Base-by-base conservation (phyloP, 2,329 filamentous ascomycete species). In the Aureobasidium leucospermi region DNA sequence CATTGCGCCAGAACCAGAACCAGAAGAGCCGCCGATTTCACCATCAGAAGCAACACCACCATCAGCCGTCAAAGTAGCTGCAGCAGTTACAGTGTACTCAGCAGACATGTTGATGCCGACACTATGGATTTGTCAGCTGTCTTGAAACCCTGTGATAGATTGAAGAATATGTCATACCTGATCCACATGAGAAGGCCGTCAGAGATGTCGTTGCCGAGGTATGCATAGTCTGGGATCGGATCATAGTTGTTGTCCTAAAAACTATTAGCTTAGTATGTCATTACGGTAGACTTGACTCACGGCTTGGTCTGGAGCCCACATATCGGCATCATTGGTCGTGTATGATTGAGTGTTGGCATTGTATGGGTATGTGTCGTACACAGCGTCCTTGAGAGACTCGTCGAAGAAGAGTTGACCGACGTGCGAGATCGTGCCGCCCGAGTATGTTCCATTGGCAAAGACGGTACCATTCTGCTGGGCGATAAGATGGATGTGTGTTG, bases 331-430 rank as follows among this genome's bases (percentile, higher is more conserved):
- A 65, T 85, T 85, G 39, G 67, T 71, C 4, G 78, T 84, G 23
- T 79, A 36, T 15, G 63, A 63, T 59, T 74, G 70, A 19, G 66
- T 74, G 66, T 77, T 78, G 61, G 69, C 74, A 65, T 67, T 74
- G 69, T 78, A 77, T 5, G 80, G 79, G 0, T 67, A 60, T 1
- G 71, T 73, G 8, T 69, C 68, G 62, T 83, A 79, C 58, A 86
- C 81, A 41, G 73, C 63, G 29, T 65, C 65, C 64, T 83, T 78
- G 11, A 87, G 78, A 62, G 76, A 74, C 68, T 86, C 80, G 68
- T 87, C 83, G 59, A 84, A 84, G 77, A 84, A 87, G 55, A 85
- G 67, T 68, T 88, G 85, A 19, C 85, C 84, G 39, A 86, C 77
- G 71, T 87, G 84, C 7, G 80, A 78, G 60, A 81, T 77, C 49